Evolutionary conservation across 768 basidiomycete genomes (phyloP), one percentile per base, ranked within the genome.

Genomic region (Termitomyces sp.): DNA sequence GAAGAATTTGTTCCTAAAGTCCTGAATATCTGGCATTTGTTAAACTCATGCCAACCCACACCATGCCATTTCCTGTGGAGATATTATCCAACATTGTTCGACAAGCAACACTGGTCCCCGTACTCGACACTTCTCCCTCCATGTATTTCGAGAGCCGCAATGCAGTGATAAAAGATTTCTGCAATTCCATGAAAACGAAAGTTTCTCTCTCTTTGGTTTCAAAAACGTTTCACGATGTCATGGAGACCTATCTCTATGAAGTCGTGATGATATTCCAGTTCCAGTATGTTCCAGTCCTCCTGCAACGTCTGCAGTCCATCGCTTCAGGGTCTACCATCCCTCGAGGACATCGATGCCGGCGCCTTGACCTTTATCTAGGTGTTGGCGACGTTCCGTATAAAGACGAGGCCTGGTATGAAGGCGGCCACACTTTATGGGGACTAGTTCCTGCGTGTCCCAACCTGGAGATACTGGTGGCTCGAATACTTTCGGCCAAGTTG

Each of bases 181-280:
- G 55, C 5, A 24, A 62, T 11, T 62, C 57, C 7, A 62, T 62
- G 57, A 24, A 24, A 11, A 55, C 52, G 0, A 62, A 62, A 44
- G 32, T 36, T 44, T 11, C 61, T 58, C 28, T 58, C 51, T 28
- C 40, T 7, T n/a, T 55, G 9, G 62, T 59, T 13, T 63, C 53
- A 18, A 59, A 52, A 13, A 7, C 9, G 1, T 63, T 63, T 42
- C 24, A 63, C 32, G 2, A 33, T 9, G 12, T 59, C 18, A 53
- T 44, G 28, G 62, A 63, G 24, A 20, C 1, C 3, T 60, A 44
- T 46, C 33, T 60, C 20, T 63, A 63, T 24, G 62, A 56, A 45
- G 52, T 52, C 6, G 48, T 63, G 18, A 56, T 56, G 13, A 52
- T 63, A 18, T 22, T 44, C 38, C 53, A 48, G 9, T 60, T 63